Base-by-base conservation (phyloP, 768 basidiomycete species). In the Xerocomus spinulosus region DNA sequence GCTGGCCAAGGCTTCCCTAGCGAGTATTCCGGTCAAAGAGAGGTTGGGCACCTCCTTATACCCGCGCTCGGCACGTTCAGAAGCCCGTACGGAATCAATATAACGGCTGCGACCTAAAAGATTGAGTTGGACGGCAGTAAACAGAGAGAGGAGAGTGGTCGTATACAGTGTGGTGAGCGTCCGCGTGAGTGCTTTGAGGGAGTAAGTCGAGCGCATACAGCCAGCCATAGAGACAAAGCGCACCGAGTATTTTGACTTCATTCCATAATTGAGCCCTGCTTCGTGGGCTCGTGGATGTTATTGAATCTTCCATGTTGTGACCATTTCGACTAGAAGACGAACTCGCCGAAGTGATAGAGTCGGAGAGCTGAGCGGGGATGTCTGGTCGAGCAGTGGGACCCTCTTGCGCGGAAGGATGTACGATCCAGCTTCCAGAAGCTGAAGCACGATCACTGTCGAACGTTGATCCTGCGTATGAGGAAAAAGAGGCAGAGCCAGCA, bases 231-330 rank as follows among this genome's bases (percentile, higher is more conserved):
- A n/a, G n/a, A 39, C 3, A 33, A 78, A 59, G 85, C 90, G 83
- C 26, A 94, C 80, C 53, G 3, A 63, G 55, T 30, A 92, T 79
- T 65, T 96, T 97, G 30, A 96, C 78, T 67, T 96, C 92, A 48
- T 83, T 83, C 95, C 95, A 98, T 7, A 98, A 72, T 58, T 94
- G 85, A 2, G 77, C 79, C 62, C 85, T 92, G n/a, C 78, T 82
- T 51, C 78, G 73, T 21, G 70, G 68, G 34, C 54, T 51, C 34
- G 48, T 53, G 15, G 59, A 55, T 4, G 39, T 32, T 7, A 34
- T 37, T 1, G 56, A 53, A 12, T 30, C 30, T 9, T 48, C 52
- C 42, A 23, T 35, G 15, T 42, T 40, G 13, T 34, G 35, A 23
- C 39, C 49, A 20, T 49, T 39, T 2, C 56, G 54, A 34, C 70